Base-by-base conservation (phyloP, 1,139 yeast genomes). In the Pichia sp. region DNA sequence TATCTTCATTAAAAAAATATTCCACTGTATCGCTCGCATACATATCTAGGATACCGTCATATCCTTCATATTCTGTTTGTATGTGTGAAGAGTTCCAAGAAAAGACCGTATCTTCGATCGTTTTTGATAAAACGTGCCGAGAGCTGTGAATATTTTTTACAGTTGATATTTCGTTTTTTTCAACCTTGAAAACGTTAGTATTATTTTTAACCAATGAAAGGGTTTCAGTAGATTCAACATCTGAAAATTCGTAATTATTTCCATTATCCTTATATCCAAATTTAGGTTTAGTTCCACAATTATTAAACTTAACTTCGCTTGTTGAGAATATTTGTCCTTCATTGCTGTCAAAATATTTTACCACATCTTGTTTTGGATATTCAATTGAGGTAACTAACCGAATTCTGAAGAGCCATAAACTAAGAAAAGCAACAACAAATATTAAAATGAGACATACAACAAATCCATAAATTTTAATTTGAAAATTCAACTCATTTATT, bases 401-500 rank as follows among this genome's bases (percentile, higher is more conserved):
- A 12, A 45, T 33, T 2, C 35, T 35, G 6, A 39, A 6, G 2
- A 35, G n/a, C 6, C 35, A 32, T 3, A 45, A 31, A 12, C 35
- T 38, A 11, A 30, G 12, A 8, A 41, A 26, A 7, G 37, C 9
- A 22, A 39, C 29, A 4, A 16, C 16, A 11, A 26, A 26, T 7
- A 35, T 33, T 8, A 39, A 16, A 3, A 34, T 8, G n/a, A n/a
- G 4, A 23, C 43, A 41, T 8, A 35, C n/a, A 26, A 44, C 11
- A 6, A 44, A 29, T 5, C 43, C 45, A 35, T 47, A 47, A 12
- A 41, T 25, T 35, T 35, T 30, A 24, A 44, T 30, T 24, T 42
- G 41, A 9, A 26, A 6, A 26, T 20, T 34, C 12, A 47, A 31
- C 7, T 44, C 46, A 24, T 37, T 31, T 2, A 44, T 28, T 27